A percentile compares a stretch with the other conserved stretches of the same genome.
Conservation (phyloP, 192 early-diverging fungal species). For the Linnemannia hyalina region DNA sequence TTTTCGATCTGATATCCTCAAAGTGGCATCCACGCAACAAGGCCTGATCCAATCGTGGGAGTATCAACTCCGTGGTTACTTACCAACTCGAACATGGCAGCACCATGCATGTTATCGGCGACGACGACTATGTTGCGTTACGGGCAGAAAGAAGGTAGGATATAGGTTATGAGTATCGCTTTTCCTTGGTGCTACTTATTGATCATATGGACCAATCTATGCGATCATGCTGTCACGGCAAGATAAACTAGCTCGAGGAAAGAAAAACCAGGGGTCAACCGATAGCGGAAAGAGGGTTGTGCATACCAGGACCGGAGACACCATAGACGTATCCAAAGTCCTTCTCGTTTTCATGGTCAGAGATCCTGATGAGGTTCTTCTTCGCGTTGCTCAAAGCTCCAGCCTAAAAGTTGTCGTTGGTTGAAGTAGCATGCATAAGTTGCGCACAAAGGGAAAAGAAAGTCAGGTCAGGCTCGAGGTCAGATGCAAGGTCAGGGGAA, state of each 20-base stretch:
- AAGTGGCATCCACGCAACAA: background rate
- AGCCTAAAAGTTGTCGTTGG: slow-evolving; percentile 66
- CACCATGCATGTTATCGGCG: slow-evolving; percentile 98
- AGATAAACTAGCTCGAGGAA: slow-evolving; percentile 1
- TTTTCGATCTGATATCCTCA: background rate
- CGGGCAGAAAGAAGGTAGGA: background rate
- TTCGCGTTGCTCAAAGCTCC: slow-evolving; percentile 93
- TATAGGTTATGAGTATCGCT: background rate
- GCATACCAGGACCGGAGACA: slow-evolving; percentile 96
- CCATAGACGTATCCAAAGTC: slow-evolving; percentile 94
- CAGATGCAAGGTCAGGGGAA: slow-evolving; percentile 31
- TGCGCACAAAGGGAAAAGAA: background rate
- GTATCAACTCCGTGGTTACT: slow-evolving; percentile 9
- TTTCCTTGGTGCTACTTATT: background rate
- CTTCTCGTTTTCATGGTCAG: slow-evolving; percentile 88
- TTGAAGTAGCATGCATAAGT: background rate
- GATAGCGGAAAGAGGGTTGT: background rate
- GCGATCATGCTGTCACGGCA: background rate
- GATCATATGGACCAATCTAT: background rate
- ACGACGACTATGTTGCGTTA: slow-evolving; percentile 81
- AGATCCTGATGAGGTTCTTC: slow-evolving; percentile 84
- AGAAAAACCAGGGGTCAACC: background rate
- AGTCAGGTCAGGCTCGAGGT: slow-evolving; percentile 19
- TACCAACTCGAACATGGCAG: slow-evolving; percentile 99
- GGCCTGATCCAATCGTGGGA: background rate